A percentile compares a stretch with the other conserved stretches of the same genome.
Conservation (phyloP, 2,329 filamentous ascomycete genomes). For the Metarhizium brunneum region DNA sequence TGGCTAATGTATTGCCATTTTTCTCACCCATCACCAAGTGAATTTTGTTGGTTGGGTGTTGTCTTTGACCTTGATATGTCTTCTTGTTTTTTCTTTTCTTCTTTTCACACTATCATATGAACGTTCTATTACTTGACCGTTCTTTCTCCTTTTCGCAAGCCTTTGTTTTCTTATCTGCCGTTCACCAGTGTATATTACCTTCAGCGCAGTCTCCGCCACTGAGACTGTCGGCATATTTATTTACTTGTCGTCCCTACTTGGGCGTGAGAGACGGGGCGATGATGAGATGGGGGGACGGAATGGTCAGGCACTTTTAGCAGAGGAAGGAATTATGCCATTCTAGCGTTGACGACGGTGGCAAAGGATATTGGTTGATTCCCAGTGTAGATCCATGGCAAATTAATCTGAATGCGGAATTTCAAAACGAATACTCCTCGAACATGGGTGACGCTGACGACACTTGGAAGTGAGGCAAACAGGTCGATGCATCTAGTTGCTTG, state of each 20-base stretch:
- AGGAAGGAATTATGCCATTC: not conserved
- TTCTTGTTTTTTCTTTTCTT: not conserved
- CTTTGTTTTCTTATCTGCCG: constrained; percentile 3
- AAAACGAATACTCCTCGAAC: not conserved
- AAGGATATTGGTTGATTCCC: not conserved
- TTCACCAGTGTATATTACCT: constrained; percentile 21
- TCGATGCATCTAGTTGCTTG: not conserved
- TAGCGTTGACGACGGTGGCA: not conserved
- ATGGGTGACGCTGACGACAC: not conserved
- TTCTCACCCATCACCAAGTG: not conserved
- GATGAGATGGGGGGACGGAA: not conserved
- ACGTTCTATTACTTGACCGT: not conserved
- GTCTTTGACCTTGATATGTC: constrained; percentile 8
- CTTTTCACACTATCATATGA: not conserved
- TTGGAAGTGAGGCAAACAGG: not conserved
- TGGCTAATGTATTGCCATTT: constrained; percentile 23
- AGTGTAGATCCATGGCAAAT: constrained; percentile 12
- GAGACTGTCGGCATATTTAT: constrained; percentile 12
- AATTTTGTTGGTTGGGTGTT: not conserved
- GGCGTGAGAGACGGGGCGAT: not conserved
- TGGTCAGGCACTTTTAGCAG: not conserved
- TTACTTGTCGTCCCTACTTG: not conserved
- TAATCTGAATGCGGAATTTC: constrained; percentile 14
- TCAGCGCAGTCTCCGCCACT: constrained; percentile 17
- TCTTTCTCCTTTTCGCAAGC: not conserved